Conservation (phyloP, 441 rosid genomes). For the Viola pubescens region DNA sequence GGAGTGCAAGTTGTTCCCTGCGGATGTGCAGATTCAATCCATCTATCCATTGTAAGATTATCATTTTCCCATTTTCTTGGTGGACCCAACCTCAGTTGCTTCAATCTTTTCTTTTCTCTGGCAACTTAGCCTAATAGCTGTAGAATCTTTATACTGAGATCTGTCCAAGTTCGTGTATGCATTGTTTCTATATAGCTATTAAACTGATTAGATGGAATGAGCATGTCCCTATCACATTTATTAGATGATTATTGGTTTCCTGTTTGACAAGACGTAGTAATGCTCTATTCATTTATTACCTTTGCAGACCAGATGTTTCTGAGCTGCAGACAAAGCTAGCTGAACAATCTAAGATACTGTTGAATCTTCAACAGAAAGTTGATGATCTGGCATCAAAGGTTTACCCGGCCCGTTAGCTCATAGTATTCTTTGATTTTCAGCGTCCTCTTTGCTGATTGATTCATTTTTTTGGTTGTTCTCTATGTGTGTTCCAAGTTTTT, state of each 20-base stretch:
- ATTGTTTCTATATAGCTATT: no score
- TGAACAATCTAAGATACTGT: constrained; percentile 82
- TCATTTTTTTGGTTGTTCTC: neutral
- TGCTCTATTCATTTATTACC: constrained; percentile 33
- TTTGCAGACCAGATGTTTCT: constrained; percentile 89
- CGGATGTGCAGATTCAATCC: constrained; percentile 94
- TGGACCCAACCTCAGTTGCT: neutral
- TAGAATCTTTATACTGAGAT: neutral
- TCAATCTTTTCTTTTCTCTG: neutral
- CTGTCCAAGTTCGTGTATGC: no score
- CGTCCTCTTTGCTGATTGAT: neutral
- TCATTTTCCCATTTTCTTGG: neutral
- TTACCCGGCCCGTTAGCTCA: constrained; percentile 18
- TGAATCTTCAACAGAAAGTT: constrained; percentile 86
- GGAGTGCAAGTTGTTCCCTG: constrained; percentile 95
- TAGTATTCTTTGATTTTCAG: neutral
- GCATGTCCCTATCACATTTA: neutral
- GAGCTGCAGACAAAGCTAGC: constrained; percentile 86
- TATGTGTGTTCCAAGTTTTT: neutral
- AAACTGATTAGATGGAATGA: no score
- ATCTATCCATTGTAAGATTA: constrained; percentile 69
- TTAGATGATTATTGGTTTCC: constrained; percentile 9
- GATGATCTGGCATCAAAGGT: constrained; percentile 98
- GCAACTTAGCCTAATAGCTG: neutral
- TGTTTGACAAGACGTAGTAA: constrained; percentile 32